Evolutionary conservation across 345 rosid species (phyloP), one percentile per base, ranked within the genome.

Genomic region (Rhodomyrtus tomentosa): DNA sequence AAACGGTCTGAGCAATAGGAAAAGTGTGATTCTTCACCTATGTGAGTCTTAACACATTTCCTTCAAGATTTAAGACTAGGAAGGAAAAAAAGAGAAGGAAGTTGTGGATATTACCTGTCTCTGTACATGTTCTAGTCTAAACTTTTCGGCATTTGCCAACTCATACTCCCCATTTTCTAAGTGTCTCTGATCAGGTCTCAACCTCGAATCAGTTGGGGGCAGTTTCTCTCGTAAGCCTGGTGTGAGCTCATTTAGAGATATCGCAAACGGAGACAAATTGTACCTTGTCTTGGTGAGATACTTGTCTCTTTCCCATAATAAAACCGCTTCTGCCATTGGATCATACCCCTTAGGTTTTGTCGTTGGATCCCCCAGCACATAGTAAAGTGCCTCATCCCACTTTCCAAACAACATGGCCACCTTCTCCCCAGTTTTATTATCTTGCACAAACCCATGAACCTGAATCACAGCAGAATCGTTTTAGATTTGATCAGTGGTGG

Each of bases 381-480:
- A 95, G 92, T 97, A 97, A 95, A 97, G 91, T 55, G 98, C 99
- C 87, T 92, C 99, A 83, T 98, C 99, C 99, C 99, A 98, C 93
- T 98, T 98, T 12, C 99, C 99, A 79, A 98, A 89, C 91, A 98
- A 84, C 93, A 96, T 88, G 50, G 99, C 99, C 52, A 98, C 98
- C 92, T 95, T 98, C 93, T 96, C 98, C 83, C 98, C 99, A 2
- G 97, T 98, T 87, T 93, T 93, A 81, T 93, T 95, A 87, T 98
- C 98, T 92, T 95, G 98, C 87, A 98, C 98, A 91, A 98, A 96
- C 76, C 99, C 98, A 84, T 98, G 99, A 89, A 95, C 99, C 99
- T 98, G 89, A 56, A 85, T 81, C 15, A 29, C 59, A 82, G 82
- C 50, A 51, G 20, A 73, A 32, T 16, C 10, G 50, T 48, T 36